Evolutionary conservation across 306 rosid genomes (phyloP), one percentile per base, ranked within the genome.

Genomic region (Quercus bicolor): DNA sequence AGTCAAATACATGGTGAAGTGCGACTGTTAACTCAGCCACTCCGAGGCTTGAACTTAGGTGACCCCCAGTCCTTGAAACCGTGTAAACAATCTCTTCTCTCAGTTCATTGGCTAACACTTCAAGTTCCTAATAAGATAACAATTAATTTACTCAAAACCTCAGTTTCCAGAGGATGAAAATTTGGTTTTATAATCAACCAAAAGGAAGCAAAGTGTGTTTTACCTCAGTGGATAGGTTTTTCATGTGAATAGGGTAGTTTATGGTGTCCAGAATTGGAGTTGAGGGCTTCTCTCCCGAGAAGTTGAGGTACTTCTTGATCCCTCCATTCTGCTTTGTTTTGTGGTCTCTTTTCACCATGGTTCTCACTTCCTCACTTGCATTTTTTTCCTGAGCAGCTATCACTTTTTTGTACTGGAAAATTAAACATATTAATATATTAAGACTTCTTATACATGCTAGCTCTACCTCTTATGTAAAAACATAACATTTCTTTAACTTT

Each of bases 11-110:
- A 73, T 86, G 88, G 83, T 91, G 93, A 65, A 91, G 92, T 12
- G 93, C 96, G 2, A 91, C 91, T 1, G 96, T 87, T 31, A 91
- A 77, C 57, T 91, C 96, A 18, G 85, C 78, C 73, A 91, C 96
- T 8, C 93, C 96, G 0, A 91, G 78, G 86, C 93, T 91, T n/a
- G 96, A 87, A 64, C 96, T 89, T 51, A 91, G 69, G 72, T 91
- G 96, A 0, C 96, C 96, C 0, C 91, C 91, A 0, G 84, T 91
- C 60, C 87, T 86, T 0, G 96, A 91, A n/a, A 91, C 90, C 0
- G 83, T 68, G 56, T 84, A 86, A 12, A 91, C 90, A 62, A 89
- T 82, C 70, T 89, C 93, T 80, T 85, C 87, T 33, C 94, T 79
- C 13, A 90, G 78, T 74, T 90, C 91, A 82, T 84, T 74, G 2